These are phyloP conservation scores for Metschnikowia reukaufii DNA, from an alignment of 805 yeast genomes.

Conservation along the genomic window DNA sequence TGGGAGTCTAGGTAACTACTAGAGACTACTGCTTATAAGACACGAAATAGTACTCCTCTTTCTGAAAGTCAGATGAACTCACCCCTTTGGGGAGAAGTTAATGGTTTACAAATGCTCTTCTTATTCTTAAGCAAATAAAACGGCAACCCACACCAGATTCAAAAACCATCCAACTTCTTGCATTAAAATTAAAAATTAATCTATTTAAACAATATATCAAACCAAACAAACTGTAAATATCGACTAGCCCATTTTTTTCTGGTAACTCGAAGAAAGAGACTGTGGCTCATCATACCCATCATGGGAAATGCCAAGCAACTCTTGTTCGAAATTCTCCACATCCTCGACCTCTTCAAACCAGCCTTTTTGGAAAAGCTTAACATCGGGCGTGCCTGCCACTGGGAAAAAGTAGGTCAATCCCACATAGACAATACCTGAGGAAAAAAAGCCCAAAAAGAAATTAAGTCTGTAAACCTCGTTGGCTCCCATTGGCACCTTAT, in stretches of 20 bases:
- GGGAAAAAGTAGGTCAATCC: conserved; percentile 55
- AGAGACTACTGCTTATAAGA: too few relatives aligned
- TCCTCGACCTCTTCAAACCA: conserved; percentile 66
- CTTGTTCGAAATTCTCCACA: conserved; percentile 60
- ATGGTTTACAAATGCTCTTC: too few relatives aligned
- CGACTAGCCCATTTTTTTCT: not conserved
- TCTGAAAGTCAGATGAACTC: too few relatives aligned
- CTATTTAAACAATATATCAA: not conserved
- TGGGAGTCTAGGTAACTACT: too few relatives aligned
- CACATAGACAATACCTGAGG: conserved; percentile 57
- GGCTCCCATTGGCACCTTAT: conserved; percentile 73
- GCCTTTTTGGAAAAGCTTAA: conserved; percentile 47
- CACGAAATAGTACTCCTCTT: too few relatives aligned
- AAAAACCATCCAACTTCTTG: too few relatives aligned
- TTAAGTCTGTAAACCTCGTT: conserved; percentile 68
- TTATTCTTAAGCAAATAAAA: too few relatives aligned
- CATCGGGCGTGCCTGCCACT: conserved; percentile 36
- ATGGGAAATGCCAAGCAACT: conserved; percentile 31
- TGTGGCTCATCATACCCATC: conserved; percentile 19
- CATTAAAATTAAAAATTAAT: too few relatives aligned
- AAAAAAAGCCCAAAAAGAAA: conserved; percentile 72
- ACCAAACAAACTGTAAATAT: not conserved
- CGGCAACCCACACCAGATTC: too few relatives aligned
- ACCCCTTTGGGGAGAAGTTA: too few relatives aligned
- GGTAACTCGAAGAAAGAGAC: conserved; percentile 9